Conservation (phyloP, 2,329 filamentous ascomycete species). For the Furcasterigmium sp. region DNA sequence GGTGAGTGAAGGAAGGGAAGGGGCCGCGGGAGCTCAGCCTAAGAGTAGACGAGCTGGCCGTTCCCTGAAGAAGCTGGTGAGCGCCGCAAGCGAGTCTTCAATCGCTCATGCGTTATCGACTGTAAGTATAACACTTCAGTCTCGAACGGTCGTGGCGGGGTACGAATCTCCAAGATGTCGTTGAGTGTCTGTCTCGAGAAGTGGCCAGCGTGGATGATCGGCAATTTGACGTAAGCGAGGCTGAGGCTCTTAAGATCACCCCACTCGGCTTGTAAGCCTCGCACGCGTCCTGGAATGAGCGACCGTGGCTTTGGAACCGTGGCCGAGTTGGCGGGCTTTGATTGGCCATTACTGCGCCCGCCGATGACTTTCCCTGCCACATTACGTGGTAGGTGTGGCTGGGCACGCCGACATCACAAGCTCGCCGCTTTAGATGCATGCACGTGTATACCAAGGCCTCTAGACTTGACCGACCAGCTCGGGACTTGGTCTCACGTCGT, state of each 20-base stretch:
- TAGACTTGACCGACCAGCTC: not conserved
- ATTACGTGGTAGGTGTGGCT: constrained; percentile 1
- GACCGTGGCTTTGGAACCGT: too few species aligned
- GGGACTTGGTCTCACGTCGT: not conserved
- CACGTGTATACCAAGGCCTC: too few species aligned
- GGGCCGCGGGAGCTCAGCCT: too few species aligned
- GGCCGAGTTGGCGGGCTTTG: not conserved
- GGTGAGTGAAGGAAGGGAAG: not conserved
- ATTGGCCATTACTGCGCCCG: not conserved
- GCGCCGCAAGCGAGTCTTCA: too few species aligned
- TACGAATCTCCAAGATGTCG: too few species aligned
- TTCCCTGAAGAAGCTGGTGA: too few species aligned
- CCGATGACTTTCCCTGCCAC: not conserved
- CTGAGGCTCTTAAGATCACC: not conserved
- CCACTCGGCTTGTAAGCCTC: too few species aligned
- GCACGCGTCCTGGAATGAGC: too few species aligned
- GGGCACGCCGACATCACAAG: not conserved
- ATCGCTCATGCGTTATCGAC: too few species aligned
- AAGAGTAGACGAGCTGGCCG: too few species aligned
- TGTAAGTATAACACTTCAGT: too few species aligned
- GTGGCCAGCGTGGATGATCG: constrained; percentile 1
- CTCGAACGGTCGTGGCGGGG: too few species aligned
- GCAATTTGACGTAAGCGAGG: not conserved
- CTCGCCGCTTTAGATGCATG: not conserved
- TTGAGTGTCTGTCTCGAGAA: not conserved